A percentile compares a stretch with the other conserved stretches of the same genome.
phyloP scores from a whole-genome alignment of 1,139 yeast species.

The Magnusiomyces magnusii region DNA sequence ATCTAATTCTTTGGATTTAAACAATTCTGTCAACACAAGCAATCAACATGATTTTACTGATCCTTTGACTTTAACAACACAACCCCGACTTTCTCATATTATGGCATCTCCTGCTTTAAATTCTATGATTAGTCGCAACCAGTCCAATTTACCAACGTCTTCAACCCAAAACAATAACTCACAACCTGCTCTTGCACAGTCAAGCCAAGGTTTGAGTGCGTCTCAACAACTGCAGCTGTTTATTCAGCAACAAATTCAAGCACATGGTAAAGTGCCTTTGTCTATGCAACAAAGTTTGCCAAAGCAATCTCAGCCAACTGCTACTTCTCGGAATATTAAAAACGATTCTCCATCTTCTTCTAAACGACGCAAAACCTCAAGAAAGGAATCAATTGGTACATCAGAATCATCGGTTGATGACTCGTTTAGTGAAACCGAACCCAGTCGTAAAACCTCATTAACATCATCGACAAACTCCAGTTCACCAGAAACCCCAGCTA shows the following conservation, averaged over 20 bases:
- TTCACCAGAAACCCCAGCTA: neutral
- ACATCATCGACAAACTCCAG: neutral
- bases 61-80: constrained; percentile 7
- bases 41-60: constrained; percentile 1
- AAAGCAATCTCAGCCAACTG: too few relatives aligned
- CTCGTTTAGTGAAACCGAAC: neutral
- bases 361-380: constrained; percentile 1
- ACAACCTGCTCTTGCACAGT: neutral
- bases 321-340: neutral
- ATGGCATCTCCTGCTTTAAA: constrained; percentile 12
- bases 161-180: neutral
- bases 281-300: neutral
- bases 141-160: neutral
- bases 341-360: constrained; percentile 7
- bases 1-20: neutral
- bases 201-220: neutral
- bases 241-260: constrained; percentile 1
- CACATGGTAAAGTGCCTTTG: neutral
- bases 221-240: neutral
- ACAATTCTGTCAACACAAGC: neutral
- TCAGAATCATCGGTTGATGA: neutral
- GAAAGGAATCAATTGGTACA: neutral
- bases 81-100: constrained; percentile 11
- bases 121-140: constrained; percentile 11
- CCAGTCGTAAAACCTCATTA: neutral